Percentiles rank a stretch among this genome's conserved stretches.
Evolutionary conservation across 2,329 filamentous ascomycete species (phyloP).

Genomic region (Xylaria sp.): DNA sequence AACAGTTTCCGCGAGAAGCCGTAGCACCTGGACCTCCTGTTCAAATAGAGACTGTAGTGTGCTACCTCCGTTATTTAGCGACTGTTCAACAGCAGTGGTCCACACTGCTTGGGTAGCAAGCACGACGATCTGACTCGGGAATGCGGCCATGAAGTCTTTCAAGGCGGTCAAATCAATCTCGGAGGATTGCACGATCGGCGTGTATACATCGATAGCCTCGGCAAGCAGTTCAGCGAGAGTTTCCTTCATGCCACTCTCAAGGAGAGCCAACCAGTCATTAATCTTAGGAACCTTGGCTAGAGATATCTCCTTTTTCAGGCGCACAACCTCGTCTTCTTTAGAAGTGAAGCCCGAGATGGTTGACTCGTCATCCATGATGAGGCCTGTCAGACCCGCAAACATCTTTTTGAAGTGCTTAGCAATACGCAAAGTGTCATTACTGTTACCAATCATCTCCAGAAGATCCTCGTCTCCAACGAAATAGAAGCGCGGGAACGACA

Average conservation of each 20-base stretch:
- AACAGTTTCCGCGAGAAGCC: constrained; percentile 84
- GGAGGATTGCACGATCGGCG: constrained; percentile 72
- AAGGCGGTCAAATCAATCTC: constrained; percentile 72
- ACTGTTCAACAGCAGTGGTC: constrained; percentile 83
- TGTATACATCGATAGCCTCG: constrained; percentile 83
- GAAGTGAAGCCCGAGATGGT: constrained; percentile 92
- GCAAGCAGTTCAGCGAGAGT: constrained; percentile 88
- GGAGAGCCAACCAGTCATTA: constrained; percentile 96
- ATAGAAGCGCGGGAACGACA: constrained; percentile 98
- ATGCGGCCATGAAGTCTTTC: constrained; percentile 78
- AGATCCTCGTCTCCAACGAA: constrained; percentile 99
- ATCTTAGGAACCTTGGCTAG: constrained; percentile 92
- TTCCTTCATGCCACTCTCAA: constrained; percentile 92
- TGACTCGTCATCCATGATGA: constrained; percentile 87
- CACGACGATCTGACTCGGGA: constrained; percentile 93
- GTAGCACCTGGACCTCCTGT: constrained; percentile 81
- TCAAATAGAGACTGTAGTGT: constrained; percentile 73
- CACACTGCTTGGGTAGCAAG: constrained; percentile 92
- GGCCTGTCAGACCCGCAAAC: constrained; percentile 93
- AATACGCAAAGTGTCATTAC: constrained; percentile 93
- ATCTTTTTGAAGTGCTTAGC: constrained; percentile 99
- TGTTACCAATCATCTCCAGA: constrained; percentile 98
- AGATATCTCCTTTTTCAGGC: constrained; percentile 87
- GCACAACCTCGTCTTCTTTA: constrained; percentile 89
- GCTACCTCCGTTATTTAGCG: constrained; percentile 72